Conservation (phyloP, 805 yeast genomes). For the Naumovozyma baii region DNA sequence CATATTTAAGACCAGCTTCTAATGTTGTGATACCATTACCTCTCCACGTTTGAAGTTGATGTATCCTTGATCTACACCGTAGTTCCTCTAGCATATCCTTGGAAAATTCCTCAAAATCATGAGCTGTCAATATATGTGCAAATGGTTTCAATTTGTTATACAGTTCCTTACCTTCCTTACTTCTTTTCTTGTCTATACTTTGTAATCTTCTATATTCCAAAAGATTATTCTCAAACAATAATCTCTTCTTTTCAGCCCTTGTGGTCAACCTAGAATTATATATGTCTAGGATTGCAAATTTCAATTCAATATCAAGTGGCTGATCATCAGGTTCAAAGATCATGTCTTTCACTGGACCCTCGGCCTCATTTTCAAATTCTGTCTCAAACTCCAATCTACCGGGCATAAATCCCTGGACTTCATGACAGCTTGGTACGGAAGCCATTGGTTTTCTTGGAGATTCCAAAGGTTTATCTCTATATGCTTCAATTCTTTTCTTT, state of each 20-base stretch:
- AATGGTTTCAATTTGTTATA: slow-evolving; percentile 67
- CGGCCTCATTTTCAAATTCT: slow-evolving; percentile 96
- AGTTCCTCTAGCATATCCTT: slow-evolving; percentile 70
- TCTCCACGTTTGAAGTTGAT: slow-evolving; percentile 90
- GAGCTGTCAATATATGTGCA: slow-evolving; percentile 69
- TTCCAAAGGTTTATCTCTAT: slow-evolving; percentile 65
- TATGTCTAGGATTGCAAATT: slow-evolving; percentile 76
- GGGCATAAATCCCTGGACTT: slow-evolving; percentile 97
- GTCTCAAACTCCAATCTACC: slow-evolving; percentile 95
- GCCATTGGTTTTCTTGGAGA: slow-evolving; percentile 85
- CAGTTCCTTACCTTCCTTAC: slow-evolving; percentile 84
- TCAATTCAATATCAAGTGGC: slow-evolving; percentile 79
- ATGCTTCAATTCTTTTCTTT: slow-evolving; percentile 60
- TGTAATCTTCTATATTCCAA: slow-evolving; percentile 79
- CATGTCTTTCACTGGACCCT: slow-evolving; percentile 88
- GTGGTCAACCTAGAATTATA: slow-evolving; percentile 83
- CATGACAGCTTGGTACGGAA: slow-evolving; percentile 93
- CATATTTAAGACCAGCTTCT: slow-evolving; percentile 77
- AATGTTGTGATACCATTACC: slow-evolving; percentile 75
- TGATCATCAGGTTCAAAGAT: slow-evolving; percentile 89
- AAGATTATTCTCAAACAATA: slow-evolving; percentile 63
- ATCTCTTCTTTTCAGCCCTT: slow-evolving; percentile 86
- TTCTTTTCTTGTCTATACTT: slow-evolving; percentile 71
- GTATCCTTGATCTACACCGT: slow-evolving; percentile 68
- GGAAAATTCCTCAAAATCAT: slow-evolving; percentile 69